phyloP scores from a whole-genome alignment of 371 early-diverging fungal species.

The Choanephora cucurbitarum region DNA sequence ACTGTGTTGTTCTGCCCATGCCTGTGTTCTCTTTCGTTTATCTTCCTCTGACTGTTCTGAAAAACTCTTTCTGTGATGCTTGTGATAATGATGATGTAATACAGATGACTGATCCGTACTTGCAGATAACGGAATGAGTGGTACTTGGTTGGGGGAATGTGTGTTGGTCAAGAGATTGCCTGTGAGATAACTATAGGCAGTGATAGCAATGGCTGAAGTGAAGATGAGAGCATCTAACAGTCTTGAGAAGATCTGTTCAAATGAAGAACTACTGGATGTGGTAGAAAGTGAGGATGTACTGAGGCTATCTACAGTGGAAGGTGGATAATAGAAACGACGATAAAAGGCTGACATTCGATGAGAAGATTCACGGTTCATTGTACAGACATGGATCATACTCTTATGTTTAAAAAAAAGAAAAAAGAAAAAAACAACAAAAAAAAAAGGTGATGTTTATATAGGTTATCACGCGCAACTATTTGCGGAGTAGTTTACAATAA shows the following conservation, averaged over 20 bases:
- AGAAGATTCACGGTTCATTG: conserved; percentile 8
- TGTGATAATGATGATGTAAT: not conserved
- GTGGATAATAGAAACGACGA: conserved; percentile 9
- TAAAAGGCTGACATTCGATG: conserved; percentile 10
- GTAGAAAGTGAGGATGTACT: conserved; percentile 12
- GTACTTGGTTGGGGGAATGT: not conserved
- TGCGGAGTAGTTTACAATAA: conserved; percentile 1
- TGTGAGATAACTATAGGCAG: conserved; percentile 41
- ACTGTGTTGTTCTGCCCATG: conserved; percentile 25
- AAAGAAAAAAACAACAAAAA: conserved; percentile 9
- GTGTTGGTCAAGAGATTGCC: conserved; percentile 27
- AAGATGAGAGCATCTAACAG: conserved; percentile 47
- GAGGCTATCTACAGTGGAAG: conserved; percentile 3
- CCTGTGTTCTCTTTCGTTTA: conserved; percentile 22
- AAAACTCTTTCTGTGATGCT: not conserved
- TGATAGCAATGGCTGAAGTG: conserved; percentile 48
- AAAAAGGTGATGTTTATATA: not conserved
- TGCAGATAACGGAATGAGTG: not conserved
- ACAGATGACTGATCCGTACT: conserved; percentile 1
- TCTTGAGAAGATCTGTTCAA: conserved; percentile 36
- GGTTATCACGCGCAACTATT: conserved; percentile 20
- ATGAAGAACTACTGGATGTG: conserved; percentile 6
- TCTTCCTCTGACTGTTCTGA: conserved; percentile 13
- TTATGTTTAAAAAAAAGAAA: conserved; percentile 12
- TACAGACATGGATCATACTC: conserved; percentile 19